Conservation (phyloP, 805 yeast genomes). For the Priceomyces medius region DNA sequence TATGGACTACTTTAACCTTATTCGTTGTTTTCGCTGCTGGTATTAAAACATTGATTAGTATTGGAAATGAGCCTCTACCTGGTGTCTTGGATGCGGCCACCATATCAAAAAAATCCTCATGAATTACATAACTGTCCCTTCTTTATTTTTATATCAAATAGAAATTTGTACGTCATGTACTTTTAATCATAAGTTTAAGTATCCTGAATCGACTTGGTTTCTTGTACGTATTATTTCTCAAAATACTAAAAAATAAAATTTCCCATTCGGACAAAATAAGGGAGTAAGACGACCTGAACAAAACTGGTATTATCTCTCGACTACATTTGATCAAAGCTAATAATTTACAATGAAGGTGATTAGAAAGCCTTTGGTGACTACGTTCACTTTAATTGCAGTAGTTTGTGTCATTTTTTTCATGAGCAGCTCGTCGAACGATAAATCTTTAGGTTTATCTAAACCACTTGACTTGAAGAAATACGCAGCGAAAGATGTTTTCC, state of each 20-base stretch:
- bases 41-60: slow-evolving; percentile 48
- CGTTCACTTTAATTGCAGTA: slow-evolving; percentile 24
- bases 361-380: slow-evolving; percentile 27
- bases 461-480: slow-evolving; percentile 16
- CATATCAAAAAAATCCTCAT: slow-evolving; percentile 31
- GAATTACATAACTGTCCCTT: neutral
- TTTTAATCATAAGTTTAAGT: too few relatives aligned
- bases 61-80: slow-evolving; percentile 65
- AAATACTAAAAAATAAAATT: too few relatives aligned
- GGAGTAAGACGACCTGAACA: too few relatives aligned
- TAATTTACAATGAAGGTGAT: slow-evolving; percentile 21
- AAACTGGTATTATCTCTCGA: too few relatives aligned
- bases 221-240: too few relatives aligned
- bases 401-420: slow-evolving; percentile 28
- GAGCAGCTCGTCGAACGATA: slow-evolving; percentile 16
- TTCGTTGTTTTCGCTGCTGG: slow-evolving; percentile 49
- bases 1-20: slow-evolving; percentile 62
- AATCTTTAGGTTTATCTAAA: slow-evolving; percentile 19
- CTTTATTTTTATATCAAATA: neutral
- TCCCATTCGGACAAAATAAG: too few relatives aligned
- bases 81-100: slow-evolving; percentile 67
- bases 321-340: too few relatives aligned
- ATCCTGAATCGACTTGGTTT: too few relatives aligned
- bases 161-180: too few relatives aligned
- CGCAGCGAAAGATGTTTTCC: neutral